phyloP scores from a whole-genome alignment of 225 moss, liverwort and hornwort species.

The Marchantia paleacea region DNA sequence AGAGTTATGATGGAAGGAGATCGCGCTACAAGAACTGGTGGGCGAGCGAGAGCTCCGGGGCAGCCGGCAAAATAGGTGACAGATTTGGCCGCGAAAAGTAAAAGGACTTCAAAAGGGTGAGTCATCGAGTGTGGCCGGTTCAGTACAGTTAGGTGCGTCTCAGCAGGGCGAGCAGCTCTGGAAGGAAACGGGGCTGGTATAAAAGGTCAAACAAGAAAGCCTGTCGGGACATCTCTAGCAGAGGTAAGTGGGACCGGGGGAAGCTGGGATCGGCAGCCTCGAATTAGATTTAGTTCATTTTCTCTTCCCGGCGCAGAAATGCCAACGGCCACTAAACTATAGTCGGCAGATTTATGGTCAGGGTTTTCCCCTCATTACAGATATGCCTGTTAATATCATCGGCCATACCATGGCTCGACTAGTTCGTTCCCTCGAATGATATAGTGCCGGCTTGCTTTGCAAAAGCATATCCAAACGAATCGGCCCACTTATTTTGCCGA shows the following conservation, averaged over 20 bases:
- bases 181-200: not conserved
- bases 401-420: not conserved
- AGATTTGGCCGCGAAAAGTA: not conserved
- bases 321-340: too few relatives aligned
- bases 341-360: too few relatives aligned
- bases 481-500: not conserved
- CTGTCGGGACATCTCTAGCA: conserved; percentile 12
- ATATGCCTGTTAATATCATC: too few relatives aligned
- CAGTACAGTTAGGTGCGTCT: too few relatives aligned
- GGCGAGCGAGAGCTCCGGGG: too few relatives aligned
- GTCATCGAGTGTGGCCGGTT: not conserved
- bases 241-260: not conserved
- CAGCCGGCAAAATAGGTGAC: not conserved
- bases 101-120: not conserved
- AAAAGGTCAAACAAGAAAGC: not conserved
- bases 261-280: not conserved
- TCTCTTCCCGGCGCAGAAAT: too few relatives aligned
- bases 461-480: not conserved
- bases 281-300: too few relatives aligned
- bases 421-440: not conserved
- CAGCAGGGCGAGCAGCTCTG: too few relatives aligned
- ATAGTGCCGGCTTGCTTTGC: not conserved
- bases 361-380: too few relatives aligned
- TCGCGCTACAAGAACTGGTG: too few relatives aligned
- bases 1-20: not conserved